Evolutionary conservation across 2,329 filamentous ascomycete species (phyloP).

Genomic region (Ceratocystis diversiconidia): DNA sequence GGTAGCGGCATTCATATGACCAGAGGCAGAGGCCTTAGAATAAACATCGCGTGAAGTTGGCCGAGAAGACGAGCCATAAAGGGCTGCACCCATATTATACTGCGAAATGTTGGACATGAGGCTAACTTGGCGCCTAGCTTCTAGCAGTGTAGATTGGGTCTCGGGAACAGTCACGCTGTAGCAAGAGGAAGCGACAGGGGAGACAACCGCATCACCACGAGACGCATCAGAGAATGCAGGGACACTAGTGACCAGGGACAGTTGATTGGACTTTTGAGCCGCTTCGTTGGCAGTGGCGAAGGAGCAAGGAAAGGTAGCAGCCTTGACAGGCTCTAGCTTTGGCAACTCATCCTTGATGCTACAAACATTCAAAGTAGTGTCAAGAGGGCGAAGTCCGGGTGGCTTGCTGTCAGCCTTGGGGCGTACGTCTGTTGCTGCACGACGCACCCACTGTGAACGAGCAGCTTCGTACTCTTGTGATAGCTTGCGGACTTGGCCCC

Average conservation of each 20-base stretch:
- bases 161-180: conserved; percentile 18
- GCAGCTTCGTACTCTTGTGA: conserved; percentile 17
- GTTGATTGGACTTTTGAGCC: neutral
- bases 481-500: conserved; percentile 11
- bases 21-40: neutral
- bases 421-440: conserved; percentile 5
- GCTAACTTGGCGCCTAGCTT: conserved; percentile 16
- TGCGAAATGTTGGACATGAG: conserved; percentile 18
- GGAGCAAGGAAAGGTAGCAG: neutral
- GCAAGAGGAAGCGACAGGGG: conserved; percentile 16
- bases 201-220: conserved; percentile 11
- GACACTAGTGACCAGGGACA: conserved; percentile 1
- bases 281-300: neutral
- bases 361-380: conserved; percentile 11
- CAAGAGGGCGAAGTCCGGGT: conserved; percentile 11
- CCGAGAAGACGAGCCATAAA: conserved; percentile 13
- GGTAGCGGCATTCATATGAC: neutral
- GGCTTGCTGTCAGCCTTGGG: conserved; percentile 12
- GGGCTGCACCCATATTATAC: conserved; percentile 14
- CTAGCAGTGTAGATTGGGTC: conserved; percentile 16
- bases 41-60: conserved; percentile 11
- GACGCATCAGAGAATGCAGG: conserved; percentile 1
- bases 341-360: neutral
- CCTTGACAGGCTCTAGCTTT: neutral
- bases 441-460: conserved; percentile 16